Conservation (phyloP, 2,329 filamentous ascomycete species). For the Cryphonectria japonica region DNA sequence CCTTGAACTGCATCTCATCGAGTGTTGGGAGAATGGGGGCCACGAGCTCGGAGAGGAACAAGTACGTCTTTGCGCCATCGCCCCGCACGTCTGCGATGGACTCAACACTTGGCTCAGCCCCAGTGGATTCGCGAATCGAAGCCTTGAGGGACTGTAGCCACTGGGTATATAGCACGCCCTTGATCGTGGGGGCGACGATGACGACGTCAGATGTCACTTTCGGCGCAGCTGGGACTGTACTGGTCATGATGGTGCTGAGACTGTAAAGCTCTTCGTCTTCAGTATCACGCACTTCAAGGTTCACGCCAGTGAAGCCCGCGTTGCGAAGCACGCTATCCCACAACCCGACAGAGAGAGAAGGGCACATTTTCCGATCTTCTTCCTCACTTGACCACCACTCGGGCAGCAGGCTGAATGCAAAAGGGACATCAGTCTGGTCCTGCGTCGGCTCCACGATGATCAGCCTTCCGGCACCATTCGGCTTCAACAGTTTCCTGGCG, state of each 20-base stretch:
- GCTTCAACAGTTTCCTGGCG: conserved; percentile 38
- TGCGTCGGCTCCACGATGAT: conserved; percentile 31
- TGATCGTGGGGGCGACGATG: neutral
- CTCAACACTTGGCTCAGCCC: neutral
- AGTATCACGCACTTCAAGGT: conserved; percentile 13
- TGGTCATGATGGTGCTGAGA: conserved; percentile 3
- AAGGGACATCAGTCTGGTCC: conserved; percentile 21
- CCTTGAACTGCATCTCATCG: conserved; percentile 3
- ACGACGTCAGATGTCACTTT: neutral
- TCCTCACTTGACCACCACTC: conserved; percentile 42
- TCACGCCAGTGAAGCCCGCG: conserved; percentile 19
- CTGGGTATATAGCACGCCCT: conserved; percentile 1
- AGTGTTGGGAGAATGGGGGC: neutral
- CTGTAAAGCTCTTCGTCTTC: conserved; percentile 1
- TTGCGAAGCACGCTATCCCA: conserved; percentile 18
- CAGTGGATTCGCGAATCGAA: neutral
- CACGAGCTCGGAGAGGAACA: neutral
- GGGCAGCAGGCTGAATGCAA: conserved; percentile 41
- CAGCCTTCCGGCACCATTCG: conserved; percentile 40
- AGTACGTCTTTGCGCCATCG: neutral
- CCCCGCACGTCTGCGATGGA: neutral
- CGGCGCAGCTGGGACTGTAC: neutral
- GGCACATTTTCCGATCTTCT: conserved; percentile 19
- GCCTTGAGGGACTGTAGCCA: neutral
- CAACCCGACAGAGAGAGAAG: conserved; percentile 11